Conservation (phyloP, 495 filamentous ascomycete species). For the Beverwykella pulmonaria region DNA sequence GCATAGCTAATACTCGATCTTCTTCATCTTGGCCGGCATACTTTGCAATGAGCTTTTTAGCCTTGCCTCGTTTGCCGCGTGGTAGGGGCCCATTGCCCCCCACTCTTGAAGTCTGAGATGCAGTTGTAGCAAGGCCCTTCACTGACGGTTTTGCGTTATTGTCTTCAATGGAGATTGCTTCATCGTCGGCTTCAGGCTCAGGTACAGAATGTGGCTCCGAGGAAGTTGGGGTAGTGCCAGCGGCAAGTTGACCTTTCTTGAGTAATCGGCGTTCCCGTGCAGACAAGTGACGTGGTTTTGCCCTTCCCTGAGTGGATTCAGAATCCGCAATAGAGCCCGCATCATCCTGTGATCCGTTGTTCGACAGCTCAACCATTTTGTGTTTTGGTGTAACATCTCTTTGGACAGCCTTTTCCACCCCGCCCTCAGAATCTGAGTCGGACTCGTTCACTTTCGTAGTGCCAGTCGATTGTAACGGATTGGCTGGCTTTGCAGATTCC, state of each 20-base stretch:
- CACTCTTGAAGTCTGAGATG: conserved; percentile 38
- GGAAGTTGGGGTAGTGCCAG: conserved; percentile 25
- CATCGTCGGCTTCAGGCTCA: conserved; percentile 21
- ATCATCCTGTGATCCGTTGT: conserved; percentile 38
- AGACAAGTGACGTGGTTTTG: conserved; percentile 50
- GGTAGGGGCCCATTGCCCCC: conserved; percentile 45
- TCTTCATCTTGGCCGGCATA: conserved; percentile 96
- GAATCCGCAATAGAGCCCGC: conserved; percentile 28
- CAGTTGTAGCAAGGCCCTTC: conserved; percentile 24
- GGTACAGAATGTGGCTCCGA: conserved; percentile 17
- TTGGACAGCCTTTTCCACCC: background rate
- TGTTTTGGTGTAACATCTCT: background rate
- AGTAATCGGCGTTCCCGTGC: conserved; percentile 55
- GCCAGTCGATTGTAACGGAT: conserved; percentile 28
- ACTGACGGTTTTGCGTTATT: background rate
- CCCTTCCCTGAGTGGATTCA: conserved; percentile 33
- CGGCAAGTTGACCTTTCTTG: conserved; percentile 51
- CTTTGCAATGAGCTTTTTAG: conserved; percentile 84
- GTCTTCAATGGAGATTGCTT: conserved; percentile 4
- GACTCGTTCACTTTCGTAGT: background rate
- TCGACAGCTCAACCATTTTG: conserved; percentile 5
- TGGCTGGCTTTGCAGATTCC: conserved; percentile 41
- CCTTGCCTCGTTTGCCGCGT: conserved; percentile 81
- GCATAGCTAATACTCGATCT: conserved; percentile 80
- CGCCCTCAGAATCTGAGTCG: conserved; percentile 21